Conservation (phyloP, 192 early-diverging fungal species). For the Coemansia sp. region DNA sequence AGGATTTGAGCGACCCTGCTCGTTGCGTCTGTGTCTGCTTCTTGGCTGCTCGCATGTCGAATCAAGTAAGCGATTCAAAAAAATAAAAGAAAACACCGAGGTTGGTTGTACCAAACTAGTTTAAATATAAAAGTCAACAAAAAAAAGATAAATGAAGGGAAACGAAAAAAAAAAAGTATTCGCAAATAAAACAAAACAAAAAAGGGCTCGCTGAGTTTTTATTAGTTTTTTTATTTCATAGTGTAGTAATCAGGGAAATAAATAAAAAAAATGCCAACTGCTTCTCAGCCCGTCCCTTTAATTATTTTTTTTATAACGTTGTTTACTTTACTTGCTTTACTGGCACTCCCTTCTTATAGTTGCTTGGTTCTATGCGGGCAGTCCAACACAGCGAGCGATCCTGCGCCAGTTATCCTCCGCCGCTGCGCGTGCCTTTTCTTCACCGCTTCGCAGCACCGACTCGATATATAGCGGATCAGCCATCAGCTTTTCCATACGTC, state of each 20-base stretch:
- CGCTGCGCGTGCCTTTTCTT: constrained; percentile 60
- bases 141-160: neutral
- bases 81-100: neutral
- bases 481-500: constrained; percentile 60
- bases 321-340: neutral
- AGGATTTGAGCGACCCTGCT: constrained; percentile 31
- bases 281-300: too few species aligned
- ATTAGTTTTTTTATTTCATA: too few species aligned
- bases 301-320: too few species aligned
- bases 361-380: neutral
- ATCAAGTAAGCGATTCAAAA: neutral
- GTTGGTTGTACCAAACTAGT: too few species aligned
- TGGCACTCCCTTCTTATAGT: neutral
- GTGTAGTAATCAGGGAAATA: too few species aligned
- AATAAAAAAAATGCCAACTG: too few species aligned
- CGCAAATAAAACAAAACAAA: neutral
- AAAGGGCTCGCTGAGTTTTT: too few species aligned
- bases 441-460: constrained; percentile 63
- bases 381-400: constrained; percentile 35
- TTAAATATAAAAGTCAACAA: neutral
- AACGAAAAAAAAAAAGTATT: neutral
- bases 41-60: neutral
- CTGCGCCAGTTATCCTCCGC: constrained; percentile 58
- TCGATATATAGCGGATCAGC: constrained; percentile 65
- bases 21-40: neutral